Evolutionary conservation across 1,284 basidiomycete genomes (phyloP), one percentile per base, ranked within the genome.

Genomic region (Mycena citricolor): DNA sequence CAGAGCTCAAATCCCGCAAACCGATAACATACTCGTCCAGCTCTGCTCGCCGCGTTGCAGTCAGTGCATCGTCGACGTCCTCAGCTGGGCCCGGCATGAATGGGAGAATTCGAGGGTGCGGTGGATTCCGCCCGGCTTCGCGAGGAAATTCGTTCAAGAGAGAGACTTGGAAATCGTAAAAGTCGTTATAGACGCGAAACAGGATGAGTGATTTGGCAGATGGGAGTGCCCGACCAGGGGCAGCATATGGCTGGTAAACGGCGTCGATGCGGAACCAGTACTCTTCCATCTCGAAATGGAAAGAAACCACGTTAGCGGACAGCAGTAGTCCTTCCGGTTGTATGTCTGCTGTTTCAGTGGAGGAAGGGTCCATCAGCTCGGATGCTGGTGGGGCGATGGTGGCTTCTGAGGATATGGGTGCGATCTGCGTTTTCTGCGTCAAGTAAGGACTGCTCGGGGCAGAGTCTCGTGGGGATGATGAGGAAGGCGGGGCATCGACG

Each of bases 251-350:
- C 52, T 93, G 85, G 66, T 86, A 98, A 34, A 85, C 69, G 33
- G 90, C 94, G 60, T 95, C 84, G 38, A 98, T 79, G 28, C 94
- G 84, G 79, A 98, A 99, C 94, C 95, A 98, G 66, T 94, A 98
- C 58, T 95, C 90, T 12, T 92, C 86, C 72, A 89, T 89, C 65
- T 99, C 97, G 61, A 82, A 88, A 67, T 99, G 97, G 74, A 97
- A 98, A 10, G 93, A 94, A 45, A 94, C 90, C 39, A 99, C 92
- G 47, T 86, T 83, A n/a, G 93, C 91, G 20, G 83, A 80, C 5
- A 92, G 78, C 52, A 98, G 79, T 39, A 94, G 81, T 30, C 95
- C 94, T 20, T 83, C 81, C 7, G 86, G 88, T 7, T 91, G 71
- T 30, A 70, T 61, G 38, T 74, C 67, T n/a, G 69, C 67, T 7